Evolutionary conservation across 2,329 filamentous ascomycete species (phyloP), one percentile per base, ranked within the genome.

Genomic region (Sporothrix humicola): DNA sequence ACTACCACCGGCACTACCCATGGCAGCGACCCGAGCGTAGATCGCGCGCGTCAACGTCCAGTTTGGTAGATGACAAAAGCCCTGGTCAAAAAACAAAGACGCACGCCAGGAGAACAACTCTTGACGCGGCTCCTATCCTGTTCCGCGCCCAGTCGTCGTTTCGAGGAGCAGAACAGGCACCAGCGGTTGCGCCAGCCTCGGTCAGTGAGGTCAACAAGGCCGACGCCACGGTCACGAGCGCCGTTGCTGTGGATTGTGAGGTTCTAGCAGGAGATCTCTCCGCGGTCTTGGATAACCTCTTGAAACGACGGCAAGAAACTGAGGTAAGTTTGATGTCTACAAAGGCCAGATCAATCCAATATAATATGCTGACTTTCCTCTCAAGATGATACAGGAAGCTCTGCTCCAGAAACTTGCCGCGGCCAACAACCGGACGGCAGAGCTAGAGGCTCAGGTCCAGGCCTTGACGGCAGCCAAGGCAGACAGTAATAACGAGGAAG

Each of bases 251-350:
- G 12, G 79, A 81, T 56, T 80, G 81, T 12, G 79, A 86, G 61
- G 83, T 83, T 75, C 79, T 91, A 3, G 86, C 86, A 54, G 80
- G 82, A 20, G 85, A 87, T 74, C 79, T 91, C 50, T 82, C 84
- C 5, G 81, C 81, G 5, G 83, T 89, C 12, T 82, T 89, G 48
- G 80, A 80, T 42, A 87, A 85, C 73, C 82, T 91, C 23, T 83
- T 85, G 72, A 84, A 84, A 54, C 84, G 89, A 54, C 87, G 87
- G 75, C 87, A 90, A 79, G 89, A 91, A 80, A 86, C 87, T 59
- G 86, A 75, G 65, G 75, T 73, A 69, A 10, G 50, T 69, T 23
- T 2, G 37, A 31, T 17, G 12, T 37, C 26, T 0, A 31, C 6
- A 17, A 17, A 37, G 31, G 31, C 23, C 23, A 26, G 23, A 26